phyloP scores from a whole-genome alignment of 805 yeast species.

The Geotrichum ghanense region DNA sequence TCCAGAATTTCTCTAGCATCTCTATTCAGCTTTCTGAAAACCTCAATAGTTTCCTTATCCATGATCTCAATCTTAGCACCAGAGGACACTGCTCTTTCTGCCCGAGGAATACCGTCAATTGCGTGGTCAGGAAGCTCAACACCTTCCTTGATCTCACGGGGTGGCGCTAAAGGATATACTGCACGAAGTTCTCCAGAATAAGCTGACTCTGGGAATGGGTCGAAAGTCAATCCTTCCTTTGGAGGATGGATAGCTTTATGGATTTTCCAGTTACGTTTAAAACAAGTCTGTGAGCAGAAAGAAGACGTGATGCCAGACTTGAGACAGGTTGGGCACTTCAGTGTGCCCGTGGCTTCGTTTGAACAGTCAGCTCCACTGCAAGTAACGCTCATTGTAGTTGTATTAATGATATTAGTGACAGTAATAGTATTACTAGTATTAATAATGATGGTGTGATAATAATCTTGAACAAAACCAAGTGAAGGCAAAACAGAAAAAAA shows the following conservation, averaged over 20 bases:
- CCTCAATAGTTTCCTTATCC: conserved; percentile 56
- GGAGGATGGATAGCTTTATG: conserved; percentile 67
- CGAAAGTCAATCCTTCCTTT: conserved; percentile 41
- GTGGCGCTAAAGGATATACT: conserved; percentile 66
- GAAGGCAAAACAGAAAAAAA: no score
- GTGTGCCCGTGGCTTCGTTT: conserved; percentile 56
- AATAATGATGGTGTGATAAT: no score
- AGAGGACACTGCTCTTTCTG: conserved; percentile 67
- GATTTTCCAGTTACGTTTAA: conserved; percentile 39
- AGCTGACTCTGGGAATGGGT: conserved; percentile 75
- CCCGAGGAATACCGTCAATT: conserved; percentile 59
- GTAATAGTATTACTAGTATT: no score
- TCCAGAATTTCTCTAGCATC: conserved; percentile 85
- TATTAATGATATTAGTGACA: no score
- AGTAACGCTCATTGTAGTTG: conserved; percentile 4
- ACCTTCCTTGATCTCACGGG: conserved; percentile 57
- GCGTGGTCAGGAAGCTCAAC: conserved; percentile 81
- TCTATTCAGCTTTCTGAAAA: conserved; percentile 62
- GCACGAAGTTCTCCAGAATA: conserved; percentile 73
- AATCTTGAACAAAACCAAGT: no score
- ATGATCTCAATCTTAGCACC: conserved; percentile 49
- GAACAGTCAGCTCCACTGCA: conserved; percentile 84
- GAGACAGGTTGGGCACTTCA: conserved; percentile 88
- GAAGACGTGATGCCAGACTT: conserved; percentile 50
- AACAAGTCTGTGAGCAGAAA: conserved; percentile 81